Base-by-base conservation (phyloP, 1,284 basidiomycete genomes). In the Austroboletus novae-zelandiae region DNA sequence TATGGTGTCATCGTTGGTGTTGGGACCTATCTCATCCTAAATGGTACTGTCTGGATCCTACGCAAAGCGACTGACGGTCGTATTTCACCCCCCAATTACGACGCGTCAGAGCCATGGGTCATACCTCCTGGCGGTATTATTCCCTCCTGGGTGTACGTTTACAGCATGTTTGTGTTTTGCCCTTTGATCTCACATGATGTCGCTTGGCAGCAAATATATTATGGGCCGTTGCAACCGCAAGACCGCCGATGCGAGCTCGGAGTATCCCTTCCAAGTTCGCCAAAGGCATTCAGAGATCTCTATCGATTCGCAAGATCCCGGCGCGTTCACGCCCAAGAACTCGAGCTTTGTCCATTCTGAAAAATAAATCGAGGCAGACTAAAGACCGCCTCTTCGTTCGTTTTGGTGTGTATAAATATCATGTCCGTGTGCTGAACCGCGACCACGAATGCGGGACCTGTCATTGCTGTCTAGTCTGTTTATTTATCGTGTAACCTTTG, bases 1-100 rank as follows among this genome's bases (percentile, higher is more conserved):
- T 94, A 94, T 67, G 92, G 91, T 59, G 84, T 94, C 62, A 93
- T 94, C 55, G 86, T 86, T 0, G 91, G 91, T 45, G 76, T 94
- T 54, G 51, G 77, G 45, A 80, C 83, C 18, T 92, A 90, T 68
- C 64, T 90, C 47, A 58, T 91, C 44, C 73, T 94, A 56, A 93
- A 94, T 67, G 84, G 84, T 40, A 72, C 85, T 40, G 83, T 89
- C 5, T 77, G 79, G 64, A 37, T 78, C n/a, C 40, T 90, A 52
- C 76, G 73, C 58, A 81, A 78, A 59, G 55, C 79, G 29, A 72
- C 79, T 2, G 69, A 79, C 11, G 84, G 79, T n/a, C 76, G 82
- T 43, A 74, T 94, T 51, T 66, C 80, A 2, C 91, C 91, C 5
- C 81, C 84, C 8, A 84, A 78, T 57, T 81, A 80, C 58, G 82